Conservation (phyloP, 164 flowering plant species). For the Cinnamomum micranthum region DNA sequence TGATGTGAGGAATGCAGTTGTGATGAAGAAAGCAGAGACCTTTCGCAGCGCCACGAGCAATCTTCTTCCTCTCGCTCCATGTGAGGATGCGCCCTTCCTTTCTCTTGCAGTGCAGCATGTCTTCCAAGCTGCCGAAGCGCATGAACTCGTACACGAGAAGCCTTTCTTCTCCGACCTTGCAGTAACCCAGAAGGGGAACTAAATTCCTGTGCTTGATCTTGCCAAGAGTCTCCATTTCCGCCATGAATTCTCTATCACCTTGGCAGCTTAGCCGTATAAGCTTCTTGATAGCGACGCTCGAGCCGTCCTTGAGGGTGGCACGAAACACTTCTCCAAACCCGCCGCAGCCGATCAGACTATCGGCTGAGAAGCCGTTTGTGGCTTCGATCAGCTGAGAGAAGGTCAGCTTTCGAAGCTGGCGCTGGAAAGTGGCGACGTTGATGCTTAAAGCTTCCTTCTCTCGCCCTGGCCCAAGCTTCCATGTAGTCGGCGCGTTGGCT, state of each 20-base stretch:
- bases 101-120: conserved; percentile 41
- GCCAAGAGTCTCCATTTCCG: conserved; percentile 78
- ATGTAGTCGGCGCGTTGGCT: conserved; percentile 68
- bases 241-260: conserved; percentile 75
- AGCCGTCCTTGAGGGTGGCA: conserved; percentile 68
- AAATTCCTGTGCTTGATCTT: conserved; percentile 67
- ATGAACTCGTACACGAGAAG: conserved; percentile 71
- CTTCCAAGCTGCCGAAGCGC: conserved; percentile 69
- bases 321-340: conserved; percentile 75
- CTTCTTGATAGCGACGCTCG: conserved; percentile 67
- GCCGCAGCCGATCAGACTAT: conserved; percentile 60
- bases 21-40: conserved; percentile 72
- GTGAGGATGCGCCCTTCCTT: conserved; percentile 21
- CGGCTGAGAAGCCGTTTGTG: conserved; percentile 69
- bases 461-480: conserved; percentile 78
- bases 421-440: conserved; percentile 71
- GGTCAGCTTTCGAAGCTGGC: conserved; percentile 56
- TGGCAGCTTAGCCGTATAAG: conserved; percentile 57
- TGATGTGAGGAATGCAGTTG: conserved; percentile 72
- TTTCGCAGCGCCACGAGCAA: conserved; percentile 63
- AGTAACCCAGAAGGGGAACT: conserved; percentile 64
- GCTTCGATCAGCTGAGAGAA: conserved; percentile 71
- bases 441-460: conserved; percentile 86
- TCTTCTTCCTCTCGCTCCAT: conserved; percentile 76
- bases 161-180: conserved; percentile 72